Evolutionary conservation across 225 moss, liverwort and hornwort genomes (phyloP), one percentile per base, ranked within the genome.

Genomic region (Polytrichum formosum): DNA sequence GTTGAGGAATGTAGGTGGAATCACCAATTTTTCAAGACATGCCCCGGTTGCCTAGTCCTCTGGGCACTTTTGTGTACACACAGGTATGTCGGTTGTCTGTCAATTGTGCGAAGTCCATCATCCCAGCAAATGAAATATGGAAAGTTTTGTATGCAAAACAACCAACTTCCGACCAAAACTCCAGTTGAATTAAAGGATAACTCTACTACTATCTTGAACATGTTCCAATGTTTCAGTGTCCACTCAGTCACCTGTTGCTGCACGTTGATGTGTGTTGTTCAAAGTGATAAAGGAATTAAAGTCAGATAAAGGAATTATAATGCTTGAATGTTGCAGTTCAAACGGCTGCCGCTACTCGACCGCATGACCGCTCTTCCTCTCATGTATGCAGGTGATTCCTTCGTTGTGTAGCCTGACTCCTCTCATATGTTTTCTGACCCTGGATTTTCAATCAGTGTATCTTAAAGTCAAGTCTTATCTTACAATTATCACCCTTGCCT

Each of bases 331-430:
- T 67, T 69, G 60, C 91, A 98, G 97, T 98, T 98, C 59, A 87
- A 92, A 65, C 86, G 93, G 59, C 75, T 97, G 76, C 89, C 97
- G 20, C 81, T 98, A 33, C 69, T 91, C 21, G 97, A 98, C 78
- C 90, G 97, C 66, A 76, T 98, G 91, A 92, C 97, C 33, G 92
- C 97, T 66, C 81, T 94, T 58, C 97, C 84, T 73, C 92, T 98
- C 81, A 92, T 98, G 94, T 98, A 98, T 85, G 88, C 94, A 94
- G 97, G 97, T 94, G 88, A 91, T 69, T 76, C 71, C 72, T 85
- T 87, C 33, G 85, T 66, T 74, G 59, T 68, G 4, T 46, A 46
- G 46, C 46, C 13, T 46, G 46, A 46, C 13, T 35, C 8, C 35
- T 35, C 13, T 13, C 46, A 46, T 46, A 16, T 46, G 46, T 46